Evolutionary conservation across 2,329 filamentous ascomycete species (phyloP).

Genomic region (Penicillium corylophilum): DNA sequence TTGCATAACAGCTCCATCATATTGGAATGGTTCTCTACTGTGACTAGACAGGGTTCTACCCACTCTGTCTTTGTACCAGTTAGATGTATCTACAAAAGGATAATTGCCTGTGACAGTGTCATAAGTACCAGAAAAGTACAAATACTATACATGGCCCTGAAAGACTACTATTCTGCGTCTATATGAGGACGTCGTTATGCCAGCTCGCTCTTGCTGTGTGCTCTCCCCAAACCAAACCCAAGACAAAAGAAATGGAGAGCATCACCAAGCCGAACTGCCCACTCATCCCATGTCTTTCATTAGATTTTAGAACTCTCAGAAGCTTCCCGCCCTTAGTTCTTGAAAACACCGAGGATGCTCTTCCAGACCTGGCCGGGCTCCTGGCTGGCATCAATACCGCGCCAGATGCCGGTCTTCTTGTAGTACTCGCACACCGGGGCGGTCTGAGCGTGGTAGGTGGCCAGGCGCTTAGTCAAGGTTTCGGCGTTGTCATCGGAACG

Average conservation of each 20-base stretch:
- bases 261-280: slow-evolving; percentile 12
- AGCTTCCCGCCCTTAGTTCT: slow-evolving; percentile 42
- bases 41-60: neutral
- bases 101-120: slow-evolving; percentile 14
- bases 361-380: slow-evolving; percentile 95
- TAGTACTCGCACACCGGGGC: slow-evolving; percentile 92
- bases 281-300: slow-evolving; percentile 22
- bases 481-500: slow-evolving; percentile 96
- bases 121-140: slow-evolving; percentile 22
- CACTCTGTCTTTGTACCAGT: neutral
- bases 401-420: slow-evolving; percentile 96
- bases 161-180: slow-evolving; percentile 21
- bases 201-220: slow-evolving; percentile 14
- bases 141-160: slow-evolving; percentile 35
- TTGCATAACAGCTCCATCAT: neutral
- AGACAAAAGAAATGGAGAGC: slow-evolving; percentile 22
- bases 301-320: slow-evolving; percentile 52
- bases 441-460: slow-evolving; percentile 93
- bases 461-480: slow-evolving; percentile 89
- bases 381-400: slow-evolving; percentile 90
- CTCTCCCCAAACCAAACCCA: slow-evolving; percentile 12
- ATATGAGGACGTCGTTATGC: slow-evolving; percentile 21
- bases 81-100: neutral
- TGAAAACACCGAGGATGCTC: slow-evolving; percentile 81
- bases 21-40: neutral